Conservation (phyloP, 2,329 filamentous ascomycete genomes). For the Didymella exigua region DNA sequence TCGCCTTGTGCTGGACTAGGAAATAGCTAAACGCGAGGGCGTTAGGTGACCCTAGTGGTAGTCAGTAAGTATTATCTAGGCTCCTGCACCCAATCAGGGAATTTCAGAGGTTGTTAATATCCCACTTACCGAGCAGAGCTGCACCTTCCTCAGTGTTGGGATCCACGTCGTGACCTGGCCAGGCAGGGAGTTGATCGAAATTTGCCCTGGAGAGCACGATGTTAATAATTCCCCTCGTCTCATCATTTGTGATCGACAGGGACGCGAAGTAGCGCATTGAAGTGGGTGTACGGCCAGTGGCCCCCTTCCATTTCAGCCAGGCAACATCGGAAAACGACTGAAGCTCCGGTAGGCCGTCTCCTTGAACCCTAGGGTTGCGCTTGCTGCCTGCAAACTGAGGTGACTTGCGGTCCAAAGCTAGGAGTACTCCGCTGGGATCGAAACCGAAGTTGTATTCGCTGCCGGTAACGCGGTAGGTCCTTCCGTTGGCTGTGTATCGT, state of each 20-base stretch:
- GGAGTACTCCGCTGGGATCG: slow-evolving; percentile 8
- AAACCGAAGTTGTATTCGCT: slow-evolving; percentile 13
- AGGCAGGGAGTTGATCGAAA: not conserved
- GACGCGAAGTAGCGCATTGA: slow-evolving; percentile 7
- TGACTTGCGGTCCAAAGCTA: slow-evolving; percentile 14
- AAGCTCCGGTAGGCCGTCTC: slow-evolving; percentile 1
- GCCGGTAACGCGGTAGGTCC: slow-evolving; percentile 6
- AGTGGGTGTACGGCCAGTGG: not conserved
- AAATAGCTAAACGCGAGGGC: slow-evolving; percentile 14
- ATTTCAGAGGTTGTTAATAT: not conserved
- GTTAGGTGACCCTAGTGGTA: slow-evolving; percentile 9
- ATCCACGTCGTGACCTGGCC: slow-evolving; percentile 4
- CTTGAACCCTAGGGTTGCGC: slow-evolving; percentile 10
- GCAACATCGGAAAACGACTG: slow-evolving; percentile 10
- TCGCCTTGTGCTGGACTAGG: slow-evolving; percentile 12
- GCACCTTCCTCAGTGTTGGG: slow-evolving; percentile 1
- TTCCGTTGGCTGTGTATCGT: not conserved
- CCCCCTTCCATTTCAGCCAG: slow-evolving; percentile 12
- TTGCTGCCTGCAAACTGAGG: slow-evolving; percentile 8
- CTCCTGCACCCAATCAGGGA: not conserved
- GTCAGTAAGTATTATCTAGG: not conserved
- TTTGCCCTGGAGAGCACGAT: not conserved
- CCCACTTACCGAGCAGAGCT: slow-evolving; percentile 7
- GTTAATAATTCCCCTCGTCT: slow-evolving; percentile 1
- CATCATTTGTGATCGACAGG: slow-evolving; percentile 4